phyloP scores from a whole-genome alignment of 2,329 filamentous ascomycete species.

The Dothistroma septosporum region DNA sequence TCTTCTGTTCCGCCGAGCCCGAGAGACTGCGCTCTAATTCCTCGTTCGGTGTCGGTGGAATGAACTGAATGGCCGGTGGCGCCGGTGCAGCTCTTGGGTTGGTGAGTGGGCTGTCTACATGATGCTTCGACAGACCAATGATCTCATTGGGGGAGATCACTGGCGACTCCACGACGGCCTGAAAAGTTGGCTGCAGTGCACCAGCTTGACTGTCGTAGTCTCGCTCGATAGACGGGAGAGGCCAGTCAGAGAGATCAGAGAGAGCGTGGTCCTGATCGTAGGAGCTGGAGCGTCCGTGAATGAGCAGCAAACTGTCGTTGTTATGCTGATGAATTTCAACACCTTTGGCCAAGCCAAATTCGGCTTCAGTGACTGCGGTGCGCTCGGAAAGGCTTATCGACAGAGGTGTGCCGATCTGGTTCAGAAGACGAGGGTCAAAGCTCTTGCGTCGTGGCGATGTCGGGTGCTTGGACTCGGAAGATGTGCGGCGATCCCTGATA shows the following conservation, averaged over 20 bases:
- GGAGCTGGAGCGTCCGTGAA: constrained; percentile 45
- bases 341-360: constrained; percentile 59
- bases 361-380: constrained; percentile 34
- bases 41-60: constrained; percentile 51
- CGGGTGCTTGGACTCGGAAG: constrained; percentile 11
- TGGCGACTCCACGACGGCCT: constrained; percentile 18
- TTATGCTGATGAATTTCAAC: constrained; percentile 60
- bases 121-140: constrained; percentile 15
- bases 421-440: constrained; percentile 22
- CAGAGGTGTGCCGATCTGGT: constrained; percentile 25
- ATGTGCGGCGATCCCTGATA: constrained; percentile 12
- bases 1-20: constrained; percentile 2
- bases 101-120: constrained; percentile 54
- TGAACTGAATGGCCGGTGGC: constrained; percentile 54
- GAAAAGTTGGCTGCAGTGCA: constrained; percentile 14
- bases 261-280: constrained; percentile 3
- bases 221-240: constrained; percentile 4
- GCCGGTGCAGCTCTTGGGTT: constrained; percentile 56
- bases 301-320: constrained; percentile 60
- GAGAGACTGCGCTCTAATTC: constrained; percentile 43
- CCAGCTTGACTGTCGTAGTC: constrained; percentile 2
- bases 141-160: constrained; percentile 5
- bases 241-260: not conserved
- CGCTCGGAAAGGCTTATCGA: constrained; percentile 29
- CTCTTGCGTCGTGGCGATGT: constrained; percentile 24